phyloP scores from a whole-genome alignment of 495 filamentous ascomycete genomes.

The Pseudoneurospora amorphoporcata region DNA sequence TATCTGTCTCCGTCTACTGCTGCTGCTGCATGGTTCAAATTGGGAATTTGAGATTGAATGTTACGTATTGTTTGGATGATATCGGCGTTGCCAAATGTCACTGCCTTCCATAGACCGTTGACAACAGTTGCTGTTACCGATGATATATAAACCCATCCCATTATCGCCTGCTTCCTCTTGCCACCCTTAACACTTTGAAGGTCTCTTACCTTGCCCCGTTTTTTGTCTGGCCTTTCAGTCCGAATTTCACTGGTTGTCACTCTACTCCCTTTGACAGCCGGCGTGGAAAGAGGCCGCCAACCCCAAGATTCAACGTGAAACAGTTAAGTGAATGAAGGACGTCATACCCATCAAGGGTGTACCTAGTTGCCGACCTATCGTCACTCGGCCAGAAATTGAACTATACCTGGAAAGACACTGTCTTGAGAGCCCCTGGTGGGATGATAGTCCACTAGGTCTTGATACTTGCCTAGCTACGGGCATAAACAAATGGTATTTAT shows the following conservation, averaged over 20 bases:
- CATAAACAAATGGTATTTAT: too few species aligned
- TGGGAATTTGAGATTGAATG: background rate
- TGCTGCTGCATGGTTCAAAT: background rate
- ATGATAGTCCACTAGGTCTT: too few species aligned
- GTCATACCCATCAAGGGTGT: background rate
- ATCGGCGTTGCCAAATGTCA: background rate
- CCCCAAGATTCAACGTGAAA: background rate
- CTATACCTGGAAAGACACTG: background rate
- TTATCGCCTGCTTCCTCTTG: background rate
- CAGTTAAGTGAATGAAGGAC: background rate
- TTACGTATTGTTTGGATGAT: background rate
- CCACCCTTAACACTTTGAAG: background rate
- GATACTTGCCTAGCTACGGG: too few species aligned
- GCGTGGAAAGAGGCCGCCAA: background rate
- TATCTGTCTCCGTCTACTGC: conserved; percentile 1
- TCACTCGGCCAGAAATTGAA: background rate
- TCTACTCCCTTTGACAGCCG: background rate
- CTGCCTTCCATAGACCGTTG: background rate
- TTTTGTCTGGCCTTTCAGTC: background rate
- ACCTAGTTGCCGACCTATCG: background rate
- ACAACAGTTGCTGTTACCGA: background rate
- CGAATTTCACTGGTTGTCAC: background rate
- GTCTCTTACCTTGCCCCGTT: background rate
- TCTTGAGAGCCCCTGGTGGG: background rate
- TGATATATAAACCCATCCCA: background rate